Percentiles rank a stretch among this genome's conserved stretches.
Conservation (phyloP, 148 eudicot genomes). For the Camellia sinensis region DNA sequence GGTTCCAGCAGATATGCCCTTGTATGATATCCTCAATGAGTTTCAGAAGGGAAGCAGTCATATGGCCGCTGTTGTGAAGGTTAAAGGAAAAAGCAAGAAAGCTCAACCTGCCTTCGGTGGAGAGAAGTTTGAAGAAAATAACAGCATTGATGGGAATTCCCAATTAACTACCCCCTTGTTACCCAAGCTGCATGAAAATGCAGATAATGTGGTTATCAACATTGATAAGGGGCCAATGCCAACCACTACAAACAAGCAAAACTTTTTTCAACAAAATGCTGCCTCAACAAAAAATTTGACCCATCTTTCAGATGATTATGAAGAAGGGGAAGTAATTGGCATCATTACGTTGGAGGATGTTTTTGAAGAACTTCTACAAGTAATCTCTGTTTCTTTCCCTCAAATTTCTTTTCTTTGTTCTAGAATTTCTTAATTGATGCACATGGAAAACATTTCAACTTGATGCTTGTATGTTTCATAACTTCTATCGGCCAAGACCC, state of each 20-base stretch:
- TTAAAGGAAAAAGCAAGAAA: constrained; percentile 41
- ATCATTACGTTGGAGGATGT: constrained; percentile 93
- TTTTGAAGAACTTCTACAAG: constrained; percentile 95
- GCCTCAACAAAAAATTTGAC: constrained; percentile 26
- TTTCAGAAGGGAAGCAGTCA: constrained; percentile 95
- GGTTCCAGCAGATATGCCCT: constrained; percentile 89
- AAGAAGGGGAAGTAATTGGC: constrained; percentile 88
- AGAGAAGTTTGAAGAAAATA: constrained; percentile 29
- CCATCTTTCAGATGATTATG: constrained; percentile 45
- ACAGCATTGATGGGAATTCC: constrained; percentile 23
- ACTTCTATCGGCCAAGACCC: background rate
- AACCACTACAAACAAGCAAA: constrained; percentile 22
- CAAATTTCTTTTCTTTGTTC: constrained; percentile 6
- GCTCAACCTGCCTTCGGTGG: constrained; percentile 22
- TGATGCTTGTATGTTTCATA: background rate
- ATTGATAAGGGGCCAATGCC: constrained; percentile 31
- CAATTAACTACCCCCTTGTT: constrained; percentile 54
- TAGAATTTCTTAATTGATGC: constrained; percentile 1
- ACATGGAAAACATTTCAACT: background rate
- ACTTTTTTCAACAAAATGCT: constrained; percentile 25
- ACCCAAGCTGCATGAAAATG: constrained; percentile 32
- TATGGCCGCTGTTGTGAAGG: constrained; percentile 94
- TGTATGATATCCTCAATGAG: constrained; percentile 90
- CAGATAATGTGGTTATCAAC: constrained; percentile 38
- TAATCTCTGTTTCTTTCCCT: constrained; percentile 20